Percentiles rank a stretch among this genome's conserved stretches.
These are phyloP conservation scores for Lipomyces kockii DNA, from an alignment of 805 yeast genomes.

Conservation along the genomic window DNA sequence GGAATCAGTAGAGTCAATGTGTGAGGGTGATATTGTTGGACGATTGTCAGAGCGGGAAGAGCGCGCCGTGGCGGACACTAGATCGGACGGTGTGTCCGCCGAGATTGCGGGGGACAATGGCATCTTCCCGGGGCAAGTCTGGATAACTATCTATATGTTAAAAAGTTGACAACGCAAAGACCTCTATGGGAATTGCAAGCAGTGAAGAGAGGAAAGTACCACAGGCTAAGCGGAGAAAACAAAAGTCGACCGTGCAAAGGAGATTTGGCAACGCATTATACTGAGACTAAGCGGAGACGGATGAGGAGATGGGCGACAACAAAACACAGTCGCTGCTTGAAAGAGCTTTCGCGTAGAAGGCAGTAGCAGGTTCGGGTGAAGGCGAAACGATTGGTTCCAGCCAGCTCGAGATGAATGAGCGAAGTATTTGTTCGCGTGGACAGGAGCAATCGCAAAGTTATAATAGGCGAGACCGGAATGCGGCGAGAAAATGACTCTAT, in stretches of 20 bases:
- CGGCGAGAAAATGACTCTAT: too few relatives aligned
- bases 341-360: not conserved
- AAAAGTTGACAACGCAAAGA: not conserved
- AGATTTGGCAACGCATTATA: not conserved
- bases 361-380: not conserved
- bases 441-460: too few relatives aligned
- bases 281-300: not conserved
- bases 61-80: not conserved
- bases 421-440: too few relatives aligned
- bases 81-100: not conserved
- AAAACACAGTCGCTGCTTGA: not conserved
- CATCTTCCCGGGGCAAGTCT: not conserved
- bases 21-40: not conserved
- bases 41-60: not conserved
- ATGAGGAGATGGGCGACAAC: not conserved
- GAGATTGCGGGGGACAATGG: not conserved
- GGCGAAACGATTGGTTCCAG: too few relatives aligned
- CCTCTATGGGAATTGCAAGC: not conserved
- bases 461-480: too few relatives aligned
- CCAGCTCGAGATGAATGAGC: too few relatives aligned
- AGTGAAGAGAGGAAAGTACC: not conserved
- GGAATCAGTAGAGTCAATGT: not conserved
- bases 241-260: not conserved
- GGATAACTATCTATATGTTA: not conserved
- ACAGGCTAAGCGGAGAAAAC: not conserved